Conservation (phyloP, 139 green algal genomes). For the Picochlorum sp. region DNA sequence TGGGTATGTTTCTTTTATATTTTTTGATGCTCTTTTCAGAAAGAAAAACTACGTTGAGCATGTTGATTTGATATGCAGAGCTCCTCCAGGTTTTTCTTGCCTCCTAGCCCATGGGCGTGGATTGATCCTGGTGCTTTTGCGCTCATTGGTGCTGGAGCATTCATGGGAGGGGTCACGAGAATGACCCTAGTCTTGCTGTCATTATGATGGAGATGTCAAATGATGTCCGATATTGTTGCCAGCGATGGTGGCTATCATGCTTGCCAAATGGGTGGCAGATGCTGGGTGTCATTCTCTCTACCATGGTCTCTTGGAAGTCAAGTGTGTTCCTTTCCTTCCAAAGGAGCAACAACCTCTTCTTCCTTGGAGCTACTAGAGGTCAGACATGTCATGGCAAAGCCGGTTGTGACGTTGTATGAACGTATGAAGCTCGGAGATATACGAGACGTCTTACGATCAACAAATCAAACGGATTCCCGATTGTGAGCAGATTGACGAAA, state of each 20-base stretch:
- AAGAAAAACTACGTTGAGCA: too few species aligned
- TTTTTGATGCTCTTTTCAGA: not conserved
- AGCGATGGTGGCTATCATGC: constrained; percentile 72
- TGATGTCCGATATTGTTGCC: constrained; percentile 85
- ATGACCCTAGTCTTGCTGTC: constrained; percentile 78
- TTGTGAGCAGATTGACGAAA: constrained; percentile 25
- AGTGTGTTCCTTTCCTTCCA: constrained; percentile 75
- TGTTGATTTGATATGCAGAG: constrained; percentile 14
- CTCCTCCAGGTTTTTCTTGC: constrained; percentile 46
- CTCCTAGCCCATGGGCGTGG: constrained; percentile 61
- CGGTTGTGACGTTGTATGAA: constrained; percentile 55
- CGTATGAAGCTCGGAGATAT: constrained; percentile 40
- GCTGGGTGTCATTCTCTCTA: constrained; percentile 66
- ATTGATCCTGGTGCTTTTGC: constrained; percentile 83
- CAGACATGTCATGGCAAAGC: constrained; percentile 47
- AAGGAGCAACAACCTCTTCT: constrained; percentile 15
- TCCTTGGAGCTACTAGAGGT: constrained; percentile 57
- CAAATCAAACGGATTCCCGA: constrained; percentile 57
- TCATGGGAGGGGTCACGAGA: constrained; percentile 84
- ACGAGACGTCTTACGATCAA: constrained; percentile 44
- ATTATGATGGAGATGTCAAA: constrained; percentile 88
- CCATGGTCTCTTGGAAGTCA: constrained; percentile 70
- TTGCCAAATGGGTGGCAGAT: constrained; percentile 75
- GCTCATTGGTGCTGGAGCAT: constrained; percentile 76
- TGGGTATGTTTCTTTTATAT: constrained; percentile 19